Evolutionary conservation across 1,284 basidiomycete genomes (phyloP).

Genomic region (Takashimella tepidaria): DNA sequence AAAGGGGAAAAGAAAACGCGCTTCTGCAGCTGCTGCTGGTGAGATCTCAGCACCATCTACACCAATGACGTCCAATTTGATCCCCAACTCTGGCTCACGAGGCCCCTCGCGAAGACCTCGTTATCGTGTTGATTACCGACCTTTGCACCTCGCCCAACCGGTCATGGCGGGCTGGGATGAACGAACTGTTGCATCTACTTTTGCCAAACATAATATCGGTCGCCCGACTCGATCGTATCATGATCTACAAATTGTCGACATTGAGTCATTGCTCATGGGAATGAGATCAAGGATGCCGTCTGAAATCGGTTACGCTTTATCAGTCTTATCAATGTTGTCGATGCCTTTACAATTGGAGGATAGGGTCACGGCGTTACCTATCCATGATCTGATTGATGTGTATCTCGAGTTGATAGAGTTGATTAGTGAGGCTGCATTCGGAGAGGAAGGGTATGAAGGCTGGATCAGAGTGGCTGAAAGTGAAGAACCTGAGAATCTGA

Average conservation of each 20-base stretch:
- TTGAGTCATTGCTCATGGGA: constrained; percentile 83
- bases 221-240: constrained; percentile 61
- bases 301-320: constrained; percentile 85
- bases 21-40: not conserved
- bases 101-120: constrained; percentile 51
- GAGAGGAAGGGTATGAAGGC: constrained; percentile 51
- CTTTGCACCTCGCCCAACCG: constrained; percentile 69
- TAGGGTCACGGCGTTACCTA: constrained; percentile 59
- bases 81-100: not conserved
- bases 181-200: constrained; percentile 55
- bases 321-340: constrained; percentile 73
- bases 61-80: constrained; percentile 1
- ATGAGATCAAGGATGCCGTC: constrained; percentile 75
- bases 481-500: constrained; percentile 1
- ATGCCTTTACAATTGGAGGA: constrained; percentile 44
- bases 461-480: too few species aligned
- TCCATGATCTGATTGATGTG: constrained; percentile 72
- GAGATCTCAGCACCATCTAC: constrained; percentile 5
- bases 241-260: constrained; percentile 64
- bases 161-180: constrained; percentile 82
- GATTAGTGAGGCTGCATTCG: constrained; percentile 74
- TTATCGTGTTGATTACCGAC: constrained; percentile 86
- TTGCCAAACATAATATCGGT: constrained; percentile 56
- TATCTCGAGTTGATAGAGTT: constrained; percentile 83
- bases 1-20: constrained; percentile 3